These are phyloP conservation scores for Pleurotus salmoneostramineus DNA, from an alignment of 768 basidiomycete genomes.

Conservation along the genomic window DNA sequence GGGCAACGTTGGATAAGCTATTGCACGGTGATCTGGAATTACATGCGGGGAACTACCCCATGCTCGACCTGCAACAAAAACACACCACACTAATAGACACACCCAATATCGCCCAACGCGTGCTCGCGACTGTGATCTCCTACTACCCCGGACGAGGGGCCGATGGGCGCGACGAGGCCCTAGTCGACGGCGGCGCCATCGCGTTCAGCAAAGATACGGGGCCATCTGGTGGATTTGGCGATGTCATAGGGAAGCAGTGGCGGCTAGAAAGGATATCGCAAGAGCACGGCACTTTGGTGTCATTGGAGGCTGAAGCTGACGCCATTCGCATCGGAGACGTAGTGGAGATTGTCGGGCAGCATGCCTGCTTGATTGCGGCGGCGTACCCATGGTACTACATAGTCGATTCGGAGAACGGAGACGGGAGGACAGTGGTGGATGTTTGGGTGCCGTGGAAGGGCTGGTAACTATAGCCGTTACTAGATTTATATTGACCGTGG, in stretches of 20 bases:
- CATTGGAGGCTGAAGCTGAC: conserved; percentile 21
- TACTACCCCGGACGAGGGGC: conserved; percentile 68
- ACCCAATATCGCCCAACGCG: conserved; percentile 57
- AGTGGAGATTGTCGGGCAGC: conserved; percentile 77
- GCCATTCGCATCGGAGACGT: conserved; percentile 51
- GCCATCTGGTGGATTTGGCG: conserved; percentile 66
- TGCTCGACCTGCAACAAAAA: conserved; percentile 82
- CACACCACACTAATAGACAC: conserved; percentile 63
- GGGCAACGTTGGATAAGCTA: conserved; percentile 34
- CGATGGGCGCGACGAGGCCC: conserved; percentile 63
- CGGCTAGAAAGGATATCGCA: conserved; percentile 62
- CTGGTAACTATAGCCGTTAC: conserved; percentile 45
- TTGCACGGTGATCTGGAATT: conserved; percentile 68
- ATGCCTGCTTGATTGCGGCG: conserved; percentile 81
- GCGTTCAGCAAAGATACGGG: conserved; percentile 89
- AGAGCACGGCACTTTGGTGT: conserved; percentile 74
- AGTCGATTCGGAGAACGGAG: conserved; percentile 57
- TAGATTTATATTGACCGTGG: not conserved
- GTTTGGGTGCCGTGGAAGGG: conserved; percentile 92
- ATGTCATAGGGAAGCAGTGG: conserved; percentile 66
- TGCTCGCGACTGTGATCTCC: conserved; percentile 74
- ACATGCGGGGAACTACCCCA: conserved; percentile 81
- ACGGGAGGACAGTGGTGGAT: conserved; percentile 59
- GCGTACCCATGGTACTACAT: conserved; percentile 83
- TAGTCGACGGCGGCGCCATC: conserved; percentile 80